A percentile compares a stretch with the other conserved stretches of the same genome.
phyloP scores from a whole-genome alignment of 1,284 basidiomycete species.

The Ustilago trichophora region DNA sequence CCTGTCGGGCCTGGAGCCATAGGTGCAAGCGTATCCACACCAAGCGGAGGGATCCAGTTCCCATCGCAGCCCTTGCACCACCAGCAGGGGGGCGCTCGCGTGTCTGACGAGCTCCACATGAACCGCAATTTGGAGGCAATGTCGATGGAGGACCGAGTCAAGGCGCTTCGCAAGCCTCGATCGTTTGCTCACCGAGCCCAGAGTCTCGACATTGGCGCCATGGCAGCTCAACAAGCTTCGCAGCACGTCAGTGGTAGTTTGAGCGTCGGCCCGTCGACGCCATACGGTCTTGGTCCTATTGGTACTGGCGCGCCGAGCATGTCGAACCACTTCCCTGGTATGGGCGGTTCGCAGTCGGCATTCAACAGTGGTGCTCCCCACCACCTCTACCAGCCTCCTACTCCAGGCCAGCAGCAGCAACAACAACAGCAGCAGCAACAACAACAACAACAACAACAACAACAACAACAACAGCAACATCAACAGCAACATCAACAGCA shows the following conservation, averaged over 20 bases:
- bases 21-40: constrained; percentile 5
- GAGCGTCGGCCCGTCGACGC: constrained; percentile 39
- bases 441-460: too few relatives aligned
- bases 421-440: constrained; percentile 22
- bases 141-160: constrained; percentile 52
- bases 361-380: constrained; percentile 19
- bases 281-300: constrained; percentile 46
- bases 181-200: constrained; percentile 60
- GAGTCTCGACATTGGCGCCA: constrained; percentile 57
- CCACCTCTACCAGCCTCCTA: constrained; percentile 24
- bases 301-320: constrained; percentile 31
- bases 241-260: constrained; percentile 32
- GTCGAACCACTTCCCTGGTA: constrained; percentile 34
- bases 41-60: constrained; percentile 44
- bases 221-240: constrained; percentile 52
- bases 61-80: constrained; percentile 42
- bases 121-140: constrained; percentile 39
- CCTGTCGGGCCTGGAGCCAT: constrained; percentile 26
- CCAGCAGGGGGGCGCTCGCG: constrained; percentile 30
- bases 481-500: too few relatives aligned
- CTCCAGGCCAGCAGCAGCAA: constrained; percentile 15
- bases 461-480: too few relatives aligned
- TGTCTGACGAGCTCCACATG: constrained; percentile 51
- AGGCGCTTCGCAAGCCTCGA: constrained; percentile 53
- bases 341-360: constrained; percentile 20